These are phyloP conservation scores for Termitomyces sp. DNA, from an alignment of 768 basidiomycete species.

Conservation along the genomic window DNA sequence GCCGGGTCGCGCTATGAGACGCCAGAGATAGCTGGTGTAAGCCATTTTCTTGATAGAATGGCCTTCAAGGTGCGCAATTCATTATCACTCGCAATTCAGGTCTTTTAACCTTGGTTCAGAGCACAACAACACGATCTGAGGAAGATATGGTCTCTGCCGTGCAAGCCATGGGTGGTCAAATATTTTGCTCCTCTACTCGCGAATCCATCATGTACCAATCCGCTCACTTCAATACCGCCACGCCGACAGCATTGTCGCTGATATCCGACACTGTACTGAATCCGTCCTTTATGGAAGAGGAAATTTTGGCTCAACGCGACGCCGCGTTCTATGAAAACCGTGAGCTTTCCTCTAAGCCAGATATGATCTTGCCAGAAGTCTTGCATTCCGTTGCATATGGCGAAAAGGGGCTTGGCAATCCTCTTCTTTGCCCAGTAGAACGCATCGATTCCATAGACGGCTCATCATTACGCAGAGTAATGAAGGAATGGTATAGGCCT, in stretches of 20 bases:
- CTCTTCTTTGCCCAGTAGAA: constrained; percentile 83
- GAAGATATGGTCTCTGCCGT: constrained; percentile 79
- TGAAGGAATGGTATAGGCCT: constrained; percentile 84
- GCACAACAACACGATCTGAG: constrained; percentile 64
- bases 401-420: constrained; percentile 78
- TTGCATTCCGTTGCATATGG: constrained; percentile 85
- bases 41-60: constrained; percentile 92
- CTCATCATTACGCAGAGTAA: constrained; percentile 53
- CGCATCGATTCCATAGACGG: constrained; percentile 66
- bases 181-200: constrained; percentile 84
- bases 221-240: constrained; percentile 82
- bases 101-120: constrained; percentile 37
- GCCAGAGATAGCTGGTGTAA: constrained; percentile 65
- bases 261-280: constrained; percentile 89
- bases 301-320: constrained; percentile 78
- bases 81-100: neutral
- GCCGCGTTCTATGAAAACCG: constrained; percentile 89
- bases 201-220: constrained; percentile 99
- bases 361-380: constrained; percentile 89
- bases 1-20: constrained; percentile 91
- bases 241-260: constrained; percentile 77
- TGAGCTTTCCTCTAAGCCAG: constrained; percentile 84
- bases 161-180: constrained; percentile 85
- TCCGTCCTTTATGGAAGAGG: constrained; percentile 69
- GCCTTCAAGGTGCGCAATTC: constrained; percentile 79